Base-by-base conservation (phyloP, 139 green algal species). In the Microglena sp. region DNA sequence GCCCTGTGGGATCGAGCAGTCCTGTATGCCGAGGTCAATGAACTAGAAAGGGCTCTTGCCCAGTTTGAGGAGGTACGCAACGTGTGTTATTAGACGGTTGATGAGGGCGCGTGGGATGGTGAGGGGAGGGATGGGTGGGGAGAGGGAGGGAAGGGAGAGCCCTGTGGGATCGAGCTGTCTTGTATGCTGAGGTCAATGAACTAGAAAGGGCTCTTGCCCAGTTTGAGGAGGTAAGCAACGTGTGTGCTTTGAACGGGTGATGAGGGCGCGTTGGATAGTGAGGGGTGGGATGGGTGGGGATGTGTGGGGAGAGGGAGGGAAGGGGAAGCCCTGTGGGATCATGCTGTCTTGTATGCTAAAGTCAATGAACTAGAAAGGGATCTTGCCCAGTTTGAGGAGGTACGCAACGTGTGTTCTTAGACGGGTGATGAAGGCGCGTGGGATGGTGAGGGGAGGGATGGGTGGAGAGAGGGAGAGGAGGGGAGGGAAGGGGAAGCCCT, bases 301-400 rank as follows among this genome's bases (percentile, higher is more conserved):
- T 59, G 6, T 59, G 18, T 26, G 18, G n/a, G n/a, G n/a, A n/a
- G n/a, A n/a, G n/a, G n/a, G n/a, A n/a, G n/a, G n/a, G n/a, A n/a
- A n/a, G n/a, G n/a, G n/a, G n/a, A n/a, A n/a, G 77, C 82, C 0
- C 60, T 70, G 3, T 90, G 79, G 63, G 82, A 90, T 63, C 69
- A 85, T 2, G 86, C 82, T 18, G 62, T 91, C 44, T 70, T 93
- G 62, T 87, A 87, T 34, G 68, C 70, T 8, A 70, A 87, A 50
- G 33, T 89, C 11, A 55, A 65, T 1, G 64, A 76, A 34, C 43
- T 18, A 7, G 27, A 45, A 35, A 64, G 36, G 45, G 70, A 63
- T 2, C 64, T 74, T 18, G 35, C 75, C 30, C 62, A 80, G 34
- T 68, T 81, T 22, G 53, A 69, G 4, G 33, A 71, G 59, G 68